Percentiles rank a stretch among this genome's conserved stretches.
Conservation (phyloP, 2,329 filamentous ascomycete species). For the Teratosphaeria zuluensis region DNA sequence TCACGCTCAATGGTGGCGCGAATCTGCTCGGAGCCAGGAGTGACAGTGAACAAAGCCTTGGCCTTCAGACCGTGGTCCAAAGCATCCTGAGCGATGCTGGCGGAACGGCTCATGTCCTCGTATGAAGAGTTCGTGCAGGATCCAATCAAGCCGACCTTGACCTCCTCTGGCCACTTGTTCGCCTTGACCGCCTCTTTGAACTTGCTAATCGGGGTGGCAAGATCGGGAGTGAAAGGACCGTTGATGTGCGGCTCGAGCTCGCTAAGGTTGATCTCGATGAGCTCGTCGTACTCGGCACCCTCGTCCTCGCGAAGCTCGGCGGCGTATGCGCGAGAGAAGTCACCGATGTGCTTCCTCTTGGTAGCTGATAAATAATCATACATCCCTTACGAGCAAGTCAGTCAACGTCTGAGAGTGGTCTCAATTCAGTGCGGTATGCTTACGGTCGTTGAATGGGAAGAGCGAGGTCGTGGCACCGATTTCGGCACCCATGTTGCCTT, state of each 20-base stretch:
- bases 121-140: slow-evolving; percentile 93
- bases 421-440: no score
- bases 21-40: slow-evolving; percentile 94
- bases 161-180: slow-evolving; percentile 91
- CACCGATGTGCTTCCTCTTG: slow-evolving; percentile 81
- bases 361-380: slow-evolving; percentile 88
- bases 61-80: slow-evolving; percentile 88
- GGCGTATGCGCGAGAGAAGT: slow-evolving; percentile 77
- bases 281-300: slow-evolving; percentile 87
- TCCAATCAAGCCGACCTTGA: slow-evolving; percentile 94
- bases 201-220: slow-evolving; percentile 95
- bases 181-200: slow-evolving; percentile 89
- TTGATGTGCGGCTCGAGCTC: slow-evolving; percentile 98
- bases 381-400: no score
- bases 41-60: slow-evolving; percentile 88
- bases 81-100: slow-evolving; percentile 84
- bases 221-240: slow-evolving; percentile 95
- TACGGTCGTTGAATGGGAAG: slow-evolving; percentile 98
- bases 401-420: no score
- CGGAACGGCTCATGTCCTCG: slow-evolving; percentile 87
- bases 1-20: slow-evolving; percentile 57
- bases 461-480: slow-evolving; percentile 83
- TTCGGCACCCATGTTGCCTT: slow-evolving; percentile 41
- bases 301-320: slow-evolving; percentile 79
- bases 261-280: slow-evolving; percentile 91